These are phyloP conservation scores for Clonostachys rhizophaga DNA, from an alignment of 2,329 filamentous ascomycete species.

Conservation along the genomic window DNA sequence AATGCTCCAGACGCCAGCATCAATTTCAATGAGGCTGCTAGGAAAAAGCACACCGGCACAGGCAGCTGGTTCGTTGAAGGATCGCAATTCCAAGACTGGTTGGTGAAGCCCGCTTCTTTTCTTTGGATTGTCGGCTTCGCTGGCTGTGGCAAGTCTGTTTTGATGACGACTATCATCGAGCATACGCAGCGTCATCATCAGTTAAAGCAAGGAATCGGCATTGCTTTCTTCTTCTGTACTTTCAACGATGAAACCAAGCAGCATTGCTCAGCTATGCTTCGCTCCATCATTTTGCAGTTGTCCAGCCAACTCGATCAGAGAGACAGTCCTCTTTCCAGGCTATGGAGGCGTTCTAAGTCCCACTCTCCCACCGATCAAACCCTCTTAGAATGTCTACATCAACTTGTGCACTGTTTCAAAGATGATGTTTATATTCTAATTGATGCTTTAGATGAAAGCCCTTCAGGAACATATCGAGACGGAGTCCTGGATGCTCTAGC, in stretches of 20 bases:
- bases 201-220: conserved; percentile 6
- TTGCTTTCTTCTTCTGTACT: conserved; percentile 33
- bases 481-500: conserved; percentile 15
- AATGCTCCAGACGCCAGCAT: conserved; percentile 25
- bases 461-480: conserved; percentile 11
- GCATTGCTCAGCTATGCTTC: conserved; percentile 18
- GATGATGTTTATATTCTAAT: conserved; percentile 23
- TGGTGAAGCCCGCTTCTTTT: conserved; percentile 17
- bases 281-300: conserved; percentile 24
- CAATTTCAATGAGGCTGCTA: conserved; percentile 21
- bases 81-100: conserved; percentile 16
- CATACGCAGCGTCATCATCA: conserved; percentile 9
- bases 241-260: conserved; percentile 27
- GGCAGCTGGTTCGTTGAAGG: conserved; percentile 24
- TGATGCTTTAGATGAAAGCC: conserved; percentile 31
- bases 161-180: conserved; percentile 28
- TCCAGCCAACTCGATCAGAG: conserved; percentile 13
- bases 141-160: conserved; percentile 31
- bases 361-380: conserved; percentile 9
- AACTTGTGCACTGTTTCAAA: conserved; percentile 14
- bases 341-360: conserved; percentile 9
- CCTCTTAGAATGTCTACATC: conserved; percentile 11
- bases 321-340: conserved; percentile 6
- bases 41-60: conserved; percentile 21
- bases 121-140: conserved; percentile 32